A percentile compares a stretch with the other conserved stretches of the same genome.
Evolutionary conservation across 1,284 basidiomycete species (phyloP).

Genomic region (Pseudozyma tsukubaensis): DNA sequence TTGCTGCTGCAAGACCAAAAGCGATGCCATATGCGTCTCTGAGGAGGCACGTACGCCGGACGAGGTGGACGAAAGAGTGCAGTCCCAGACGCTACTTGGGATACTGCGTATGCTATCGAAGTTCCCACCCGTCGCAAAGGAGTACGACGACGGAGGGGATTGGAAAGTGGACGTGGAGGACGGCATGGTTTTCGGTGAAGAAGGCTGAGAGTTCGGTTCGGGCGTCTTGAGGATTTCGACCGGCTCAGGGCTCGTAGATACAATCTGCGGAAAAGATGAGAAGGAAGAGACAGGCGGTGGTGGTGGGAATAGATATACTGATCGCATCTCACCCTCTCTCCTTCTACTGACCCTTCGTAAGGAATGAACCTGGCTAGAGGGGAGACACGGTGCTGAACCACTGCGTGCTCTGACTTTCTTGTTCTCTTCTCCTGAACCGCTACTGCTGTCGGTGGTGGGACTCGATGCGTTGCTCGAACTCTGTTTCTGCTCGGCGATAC

Average conservation of each 20-base stretch:
- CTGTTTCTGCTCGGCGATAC: not conserved
- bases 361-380: not conserved
- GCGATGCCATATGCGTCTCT: constrained; percentile 19
- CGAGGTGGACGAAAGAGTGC: not conserved
- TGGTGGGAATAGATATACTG: constrained; percentile 10
- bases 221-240: not conserved
- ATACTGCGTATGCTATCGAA: not conserved
- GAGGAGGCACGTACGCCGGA: not conserved
- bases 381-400: not conserved
- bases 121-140: too few species aligned
- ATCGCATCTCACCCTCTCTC: constrained; percentile 21
- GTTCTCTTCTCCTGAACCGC: not conserved
- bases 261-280: not conserved
- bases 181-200: not conserved
- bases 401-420: constrained; percentile 1
- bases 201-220: not conserved
- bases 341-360: constrained; percentile 11
- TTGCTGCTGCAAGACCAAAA: constrained; percentile 25
- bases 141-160: not conserved
- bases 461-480: not conserved
- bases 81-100: not conserved
- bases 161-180: not conserved
- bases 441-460: not conserved
- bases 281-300: not conserved
- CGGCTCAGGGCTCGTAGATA: not conserved